Percentiles rank a stretch among this genome's conserved stretches.
Evolutionary conservation across 2,329 filamentous ascomycete genomes (phyloP).

Genomic region (Gremmenia infestans): DNA sequence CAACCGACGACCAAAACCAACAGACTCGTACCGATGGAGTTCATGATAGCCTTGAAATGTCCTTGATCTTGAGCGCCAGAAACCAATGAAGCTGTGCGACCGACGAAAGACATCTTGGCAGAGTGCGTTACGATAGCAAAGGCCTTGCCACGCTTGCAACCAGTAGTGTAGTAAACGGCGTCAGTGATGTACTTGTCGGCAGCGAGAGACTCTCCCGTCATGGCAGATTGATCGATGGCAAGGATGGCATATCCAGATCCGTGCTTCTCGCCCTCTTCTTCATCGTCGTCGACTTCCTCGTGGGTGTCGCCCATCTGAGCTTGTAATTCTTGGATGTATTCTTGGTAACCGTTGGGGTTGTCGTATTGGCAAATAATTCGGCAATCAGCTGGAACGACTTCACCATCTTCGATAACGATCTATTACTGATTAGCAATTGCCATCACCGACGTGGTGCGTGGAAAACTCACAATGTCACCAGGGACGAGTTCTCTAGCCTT

Average conservation of each 20-base stretch:
- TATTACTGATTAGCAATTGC: constrained; percentile 26
- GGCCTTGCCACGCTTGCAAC: constrained; percentile 75
- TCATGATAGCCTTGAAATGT: constrained; percentile 81
- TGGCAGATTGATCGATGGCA: constrained; percentile 73
- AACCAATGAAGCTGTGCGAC: constrained; percentile 68
- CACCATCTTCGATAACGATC: constrained; percentile 68
- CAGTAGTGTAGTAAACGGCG: constrained; percentile 71
- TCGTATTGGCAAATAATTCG: constrained; percentile 70
- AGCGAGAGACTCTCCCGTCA: constrained; percentile 74
- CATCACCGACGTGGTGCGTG: not conserved
- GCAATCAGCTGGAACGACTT: constrained; percentile 64
- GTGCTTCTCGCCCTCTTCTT: constrained; percentile 52
- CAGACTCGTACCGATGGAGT: constrained; percentile 70
- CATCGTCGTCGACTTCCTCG: constrained; percentile 49
- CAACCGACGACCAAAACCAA: constrained; percentile 74
- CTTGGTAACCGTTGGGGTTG: constrained; percentile 60
- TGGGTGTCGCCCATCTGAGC: constrained; percentile 55
- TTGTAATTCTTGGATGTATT: constrained; percentile 61
- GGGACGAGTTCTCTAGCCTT: constrained; percentile 70
- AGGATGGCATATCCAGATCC: constrained; percentile 57
- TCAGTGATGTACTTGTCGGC: constrained; percentile 78
- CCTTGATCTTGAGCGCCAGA: constrained; percentile 71
- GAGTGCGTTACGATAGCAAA: constrained; percentile 64
- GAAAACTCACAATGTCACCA: constrained; percentile 62
- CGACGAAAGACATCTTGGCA: constrained; percentile 70